phyloP scores from a whole-genome alignment of 768 basidiomycete genomes.

The Suillus hirtellus region DNA sequence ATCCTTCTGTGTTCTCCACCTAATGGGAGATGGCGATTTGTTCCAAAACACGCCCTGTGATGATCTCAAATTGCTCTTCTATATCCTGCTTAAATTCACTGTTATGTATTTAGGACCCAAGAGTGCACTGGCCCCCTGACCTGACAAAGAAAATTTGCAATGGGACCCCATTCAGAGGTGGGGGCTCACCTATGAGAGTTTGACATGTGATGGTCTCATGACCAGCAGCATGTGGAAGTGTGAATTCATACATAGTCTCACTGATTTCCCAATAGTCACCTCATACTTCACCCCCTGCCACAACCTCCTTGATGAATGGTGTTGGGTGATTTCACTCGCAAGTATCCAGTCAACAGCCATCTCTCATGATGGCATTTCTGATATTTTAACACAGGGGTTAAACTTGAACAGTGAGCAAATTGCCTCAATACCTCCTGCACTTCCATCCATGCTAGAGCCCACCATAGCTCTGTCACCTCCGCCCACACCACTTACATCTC shows the following conservation, averaged over 20 bases:
- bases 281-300: not conserved
- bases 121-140: not conserved
- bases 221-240: not conserved
- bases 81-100: not conserved
- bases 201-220: not conserved
- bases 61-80: not conserved
- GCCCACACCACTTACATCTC: not conserved
- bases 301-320: not conserved
- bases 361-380: not conserved
- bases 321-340: not conserved
- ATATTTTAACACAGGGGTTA: not conserved
- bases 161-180: not conserved
- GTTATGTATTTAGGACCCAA: not conserved
- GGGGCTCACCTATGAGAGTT: not conserved
- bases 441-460: not conserved
- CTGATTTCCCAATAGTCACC: not conserved
- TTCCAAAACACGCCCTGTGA: not conserved
- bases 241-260: not conserved
- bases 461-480: not conserved
- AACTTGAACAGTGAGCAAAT: not conserved
- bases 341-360: not conserved
- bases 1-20: not conserved
- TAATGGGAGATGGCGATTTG: not conserved
- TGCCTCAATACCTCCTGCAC: not conserved
- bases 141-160: not conserved